Conservation (phyloP, 148 eudicot genomes). For the Heliamphora exappendiculata region DNA sequence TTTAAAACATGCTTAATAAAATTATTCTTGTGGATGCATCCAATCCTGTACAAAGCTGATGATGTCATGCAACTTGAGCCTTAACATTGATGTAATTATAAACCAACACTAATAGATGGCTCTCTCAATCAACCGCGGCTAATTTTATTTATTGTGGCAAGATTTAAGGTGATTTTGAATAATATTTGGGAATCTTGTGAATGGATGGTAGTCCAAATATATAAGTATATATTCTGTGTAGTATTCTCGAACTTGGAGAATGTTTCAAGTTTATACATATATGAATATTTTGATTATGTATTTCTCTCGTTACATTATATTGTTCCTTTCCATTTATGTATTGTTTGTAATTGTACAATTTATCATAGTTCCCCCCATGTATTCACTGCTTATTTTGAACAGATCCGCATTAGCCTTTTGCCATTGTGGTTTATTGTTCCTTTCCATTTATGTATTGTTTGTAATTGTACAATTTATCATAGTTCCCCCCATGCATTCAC, state of each 20-base stretch:
- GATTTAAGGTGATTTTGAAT: neutral
- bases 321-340: neutral
- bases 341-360: neutral
- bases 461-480: neutral
- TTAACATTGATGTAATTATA: neutral
- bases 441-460: too few relatives aligned
- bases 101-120: neutral
- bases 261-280: neutral
- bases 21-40: neutral
- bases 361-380: neutral
- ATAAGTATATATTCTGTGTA: neutral
- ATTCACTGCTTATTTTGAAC: conserved; percentile 20
- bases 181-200: neutral
- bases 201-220: neutral
- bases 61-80: conserved; percentile 3
- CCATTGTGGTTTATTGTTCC: conserved; percentile 74
- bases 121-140: neutral
- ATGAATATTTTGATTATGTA: neutral
- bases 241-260: neutral
- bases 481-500: neutral
- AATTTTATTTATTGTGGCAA: neutral
- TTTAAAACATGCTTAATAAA: neutral
- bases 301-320: neutral
- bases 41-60: neutral
- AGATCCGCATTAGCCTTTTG: conserved; percentile 62